Base-by-base conservation (phyloP, 768 basidiomycete species). In the Podaxis carcinomalis region DNA sequence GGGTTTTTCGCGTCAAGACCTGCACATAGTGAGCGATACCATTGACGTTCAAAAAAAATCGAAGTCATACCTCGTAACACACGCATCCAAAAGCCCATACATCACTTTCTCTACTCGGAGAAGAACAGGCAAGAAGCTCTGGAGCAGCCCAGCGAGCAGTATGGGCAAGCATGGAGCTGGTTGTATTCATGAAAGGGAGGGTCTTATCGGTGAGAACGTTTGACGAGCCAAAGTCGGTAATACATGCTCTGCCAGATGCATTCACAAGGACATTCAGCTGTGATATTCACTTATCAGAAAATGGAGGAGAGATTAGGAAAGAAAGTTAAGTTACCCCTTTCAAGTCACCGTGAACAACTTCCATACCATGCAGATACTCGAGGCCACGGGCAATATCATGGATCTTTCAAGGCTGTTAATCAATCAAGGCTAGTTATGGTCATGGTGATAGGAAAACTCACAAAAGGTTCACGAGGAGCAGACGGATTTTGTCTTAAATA, bases 191-290 rank as follows among this genome's bases (percentile, higher is more conserved):
- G 42, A 44, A 44, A 3, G 19, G 19, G 11, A 35, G 40, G 35
- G 25, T 51, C 44, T 21, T 62, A 42, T 47, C 50, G 36, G 35
- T 67, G 59, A 9, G 44, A 14, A 67, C 19, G 10, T 19, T 16
- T 7, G 67, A 62, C 5, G 65, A 55, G n/a, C 67, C 67, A 35
- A 68, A 68, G 25, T 68, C 67, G 5, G 66, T 57, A 4, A 68
- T 36, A 58, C 66, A 65, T 19, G 19, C 19, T 19, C 42, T 44
- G 2, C 14, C 13, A 5, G 42, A 44, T 7, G 42, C 16, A 6
- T 44, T 21, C 19, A 44, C 42, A 7, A 44, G 42, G 2, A 44
- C 42, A 21, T 44, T 44, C n/a, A 19, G 6, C 42, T 21, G 42
- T 3, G 1, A 16, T 44, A 19, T 2, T 16, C n/a, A 2, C 19